These are phyloP conservation scores for Yarrowia galli DNA, from an alignment of 1,139 yeast genomes.

Conservation along the genomic window DNA sequence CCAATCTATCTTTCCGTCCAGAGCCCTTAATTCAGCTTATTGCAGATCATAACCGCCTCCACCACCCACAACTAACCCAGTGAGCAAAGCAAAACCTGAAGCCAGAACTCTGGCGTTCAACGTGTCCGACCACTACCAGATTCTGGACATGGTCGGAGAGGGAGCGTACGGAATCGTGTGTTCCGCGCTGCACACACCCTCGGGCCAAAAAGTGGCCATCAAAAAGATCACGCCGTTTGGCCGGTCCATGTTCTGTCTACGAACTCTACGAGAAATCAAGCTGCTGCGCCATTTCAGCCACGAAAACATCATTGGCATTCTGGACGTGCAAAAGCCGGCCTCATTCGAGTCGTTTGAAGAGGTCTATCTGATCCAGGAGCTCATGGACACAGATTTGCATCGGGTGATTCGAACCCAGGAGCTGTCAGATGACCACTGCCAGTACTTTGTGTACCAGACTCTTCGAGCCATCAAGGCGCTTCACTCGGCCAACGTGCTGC, in stretches of 20 bases:
- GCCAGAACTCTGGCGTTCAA: constrained; percentile 73
- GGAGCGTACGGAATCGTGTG: constrained; percentile 99
- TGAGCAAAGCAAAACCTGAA: constrained; percentile 18
- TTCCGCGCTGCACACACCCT: constrained; percentile 87
- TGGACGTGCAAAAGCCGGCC: constrained; percentile 89
- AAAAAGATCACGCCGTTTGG: constrained; percentile 95
- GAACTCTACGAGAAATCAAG: constrained; percentile 90
- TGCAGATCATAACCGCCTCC: too few relatives aligned
- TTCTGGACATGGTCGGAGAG: constrained; percentile 87
- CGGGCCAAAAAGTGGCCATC: constrained; percentile 90
- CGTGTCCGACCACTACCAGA: constrained; percentile 86
- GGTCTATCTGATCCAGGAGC: constrained; percentile 90
- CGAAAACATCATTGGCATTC: constrained; percentile 88
- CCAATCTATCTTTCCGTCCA: too few relatives aligned
- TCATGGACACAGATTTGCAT: constrained; percentile 95
- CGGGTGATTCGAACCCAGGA: constrained; percentile 86
- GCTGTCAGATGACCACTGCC: constrained; percentile 89
- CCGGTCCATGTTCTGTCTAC: constrained; percentile 85
- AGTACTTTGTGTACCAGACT: constrained; percentile 90
- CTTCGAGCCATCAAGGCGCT: constrained; percentile 87
- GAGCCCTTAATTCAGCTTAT: too few relatives aligned
- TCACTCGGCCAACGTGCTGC: constrained; percentile 91
- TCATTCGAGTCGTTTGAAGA: constrained; percentile 79
- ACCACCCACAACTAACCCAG: background rate
- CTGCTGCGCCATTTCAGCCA: constrained; percentile 85